Conservation (phyloP, 768 basidiomycete genomes). For the Suillus tomentosus region DNA sequence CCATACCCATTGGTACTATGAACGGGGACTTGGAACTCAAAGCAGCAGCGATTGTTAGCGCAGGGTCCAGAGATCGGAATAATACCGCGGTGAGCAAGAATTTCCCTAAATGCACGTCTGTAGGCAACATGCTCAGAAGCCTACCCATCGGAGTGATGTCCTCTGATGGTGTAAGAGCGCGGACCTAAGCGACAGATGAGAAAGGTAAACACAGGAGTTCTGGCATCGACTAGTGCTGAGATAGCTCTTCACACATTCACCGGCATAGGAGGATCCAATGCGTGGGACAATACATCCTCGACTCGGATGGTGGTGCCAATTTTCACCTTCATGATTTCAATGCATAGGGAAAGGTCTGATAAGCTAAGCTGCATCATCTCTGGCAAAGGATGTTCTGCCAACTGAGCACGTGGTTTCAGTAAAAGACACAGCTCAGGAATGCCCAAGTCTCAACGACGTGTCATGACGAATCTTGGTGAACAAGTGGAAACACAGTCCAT, state of each 20-base stretch:
- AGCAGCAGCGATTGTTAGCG: conserved; percentile 93
- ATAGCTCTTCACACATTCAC: conserved; percentile 91
- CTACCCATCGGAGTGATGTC: conserved; percentile 95
- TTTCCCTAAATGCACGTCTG: conserved; percentile 95
- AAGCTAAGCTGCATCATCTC: conserved; percentile 95
- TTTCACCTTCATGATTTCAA: conserved; percentile 92
- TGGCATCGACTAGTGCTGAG: conserved; percentile 76
- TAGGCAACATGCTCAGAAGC: conserved; percentile 87
- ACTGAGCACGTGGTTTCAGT: conserved; percentile 42
- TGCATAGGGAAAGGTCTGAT: conserved; percentile 87
- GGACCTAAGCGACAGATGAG: conserved; percentile 51
- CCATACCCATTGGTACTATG: conserved; percentile 83
- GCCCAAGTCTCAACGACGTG: conserved; percentile 52
- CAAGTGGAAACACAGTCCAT: conserved; percentile 91
- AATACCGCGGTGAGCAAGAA: conserved; percentile 83
- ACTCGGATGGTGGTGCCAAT: conserved; percentile 80
- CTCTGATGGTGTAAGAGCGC: conserved; percentile 80
- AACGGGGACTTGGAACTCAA: conserved; percentile 95
- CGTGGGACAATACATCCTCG: conserved; percentile 87
- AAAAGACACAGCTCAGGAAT: neutral
- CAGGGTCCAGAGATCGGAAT: conserved; percentile 91
- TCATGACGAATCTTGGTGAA: conserved; percentile 91
- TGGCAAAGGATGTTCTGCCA: conserved; percentile 88
- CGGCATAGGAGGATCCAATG: conserved; percentile 85
- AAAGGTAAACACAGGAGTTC: conserved; percentile 6